Evolutionary conservation across 306 rosid genomes (phyloP).

Genomic region (Begonia peltatifolia): DNA sequence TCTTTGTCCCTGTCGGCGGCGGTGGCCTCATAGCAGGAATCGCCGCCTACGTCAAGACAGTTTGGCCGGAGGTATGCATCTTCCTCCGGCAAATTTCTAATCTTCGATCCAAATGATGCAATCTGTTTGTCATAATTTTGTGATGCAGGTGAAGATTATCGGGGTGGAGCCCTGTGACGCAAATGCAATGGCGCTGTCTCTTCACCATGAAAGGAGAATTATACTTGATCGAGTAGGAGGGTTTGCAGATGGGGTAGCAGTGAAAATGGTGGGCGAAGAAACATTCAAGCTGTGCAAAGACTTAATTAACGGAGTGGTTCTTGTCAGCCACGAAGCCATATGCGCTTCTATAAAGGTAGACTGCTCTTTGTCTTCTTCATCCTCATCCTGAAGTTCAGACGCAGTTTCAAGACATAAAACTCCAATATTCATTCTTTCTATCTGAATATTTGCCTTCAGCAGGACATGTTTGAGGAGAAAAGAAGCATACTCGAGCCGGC

Average conservation of each 20-base stretch:
- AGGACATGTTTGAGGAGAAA: conserved; percentile 95
- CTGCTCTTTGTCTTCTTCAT: too few species aligned
- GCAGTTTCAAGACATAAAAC: too few species aligned
- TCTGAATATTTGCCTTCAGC: conserved; percentile 14
- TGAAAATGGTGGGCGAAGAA: conserved; percentile 88
- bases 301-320: conserved; percentile 63
- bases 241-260: conserved; percentile 90
- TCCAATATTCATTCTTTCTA: background rate
- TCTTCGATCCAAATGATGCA: background rate
- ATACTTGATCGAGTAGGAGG: conserved; percentile 70
- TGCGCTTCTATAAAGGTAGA: conserved; percentile 79
- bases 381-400: too few species aligned
- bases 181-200: conserved; percentile 75
- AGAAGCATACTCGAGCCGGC: conserved; percentile 89
- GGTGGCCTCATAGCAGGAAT: conserved; percentile 89
- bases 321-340: conserved; percentile 74
- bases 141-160: conserved; percentile 58
- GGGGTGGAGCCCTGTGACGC: conserved; percentile 86
- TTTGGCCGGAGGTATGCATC: conserved; percentile 46
- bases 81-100: background rate
- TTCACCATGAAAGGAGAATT: conserved; percentile 67
- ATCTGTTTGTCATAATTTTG: background rate
- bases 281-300: conserved; percentile 65
- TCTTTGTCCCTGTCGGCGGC: conserved; percentile 88
- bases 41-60: conserved; percentile 82